Percentiles rank a stretch among this genome's conserved stretches.
Evolutionary conservation across 208 protist species (phyloP).

Genomic region (Acanthamoeba divionensis): DNA sequence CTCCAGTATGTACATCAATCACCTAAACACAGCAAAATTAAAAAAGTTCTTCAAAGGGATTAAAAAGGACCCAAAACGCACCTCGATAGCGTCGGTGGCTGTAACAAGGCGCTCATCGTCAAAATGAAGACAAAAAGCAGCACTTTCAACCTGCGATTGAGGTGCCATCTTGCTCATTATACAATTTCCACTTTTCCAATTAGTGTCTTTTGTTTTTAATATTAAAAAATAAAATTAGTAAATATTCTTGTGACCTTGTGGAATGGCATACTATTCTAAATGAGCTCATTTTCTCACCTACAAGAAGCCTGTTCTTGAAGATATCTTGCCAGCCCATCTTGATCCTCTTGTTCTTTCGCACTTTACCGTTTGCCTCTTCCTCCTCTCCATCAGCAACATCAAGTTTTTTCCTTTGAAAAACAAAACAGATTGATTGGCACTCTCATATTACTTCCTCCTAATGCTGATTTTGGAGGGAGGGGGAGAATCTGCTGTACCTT

Average conservation of each 20-base stretch:
- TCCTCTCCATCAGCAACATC: too few species aligned
- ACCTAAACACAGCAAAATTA: background rate
- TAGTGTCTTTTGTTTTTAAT: too few species aligned
- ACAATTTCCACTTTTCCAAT: constrained; percentile 4
- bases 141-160: background rate
- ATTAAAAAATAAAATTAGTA: too few species aligned
- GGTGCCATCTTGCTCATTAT: background rate
- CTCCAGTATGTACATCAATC: constrained; percentile 31
- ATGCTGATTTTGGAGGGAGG: background rate
- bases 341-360: background rate
- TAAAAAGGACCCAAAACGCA: background rate
- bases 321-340: background rate
- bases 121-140: constrained; percentile 45
- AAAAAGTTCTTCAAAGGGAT: background rate
- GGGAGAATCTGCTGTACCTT: background rate
- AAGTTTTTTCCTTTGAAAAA: too few species aligned
- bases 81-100: constrained; percentile 34
- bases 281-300: too few species aligned
- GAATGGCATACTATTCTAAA: too few species aligned
- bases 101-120: constrained; percentile 30
- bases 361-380: background rate
- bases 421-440: too few species aligned
- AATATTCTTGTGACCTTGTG: too few species aligned
- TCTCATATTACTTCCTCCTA: background rate
- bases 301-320: constrained; percentile 2